Conservation (phyloP, 2,329 filamentous ascomycete species). For the Penicillium sp. region DNA sequence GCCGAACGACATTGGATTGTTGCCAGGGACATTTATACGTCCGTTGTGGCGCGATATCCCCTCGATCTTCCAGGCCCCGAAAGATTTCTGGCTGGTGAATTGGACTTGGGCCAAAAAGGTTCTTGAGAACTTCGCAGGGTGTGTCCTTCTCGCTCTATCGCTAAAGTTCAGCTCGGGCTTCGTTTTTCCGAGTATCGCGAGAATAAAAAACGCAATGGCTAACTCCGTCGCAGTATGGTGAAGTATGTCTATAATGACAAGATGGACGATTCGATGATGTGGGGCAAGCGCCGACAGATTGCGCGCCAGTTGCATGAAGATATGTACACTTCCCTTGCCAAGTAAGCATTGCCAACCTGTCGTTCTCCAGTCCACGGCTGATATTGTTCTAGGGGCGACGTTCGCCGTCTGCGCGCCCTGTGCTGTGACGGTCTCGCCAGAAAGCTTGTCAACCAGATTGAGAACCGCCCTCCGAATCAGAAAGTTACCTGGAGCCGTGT, state of each 20-base stretch:
- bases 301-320: conserved; percentile 41
- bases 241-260: background rate
- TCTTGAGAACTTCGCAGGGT: conserved; percentile 35
- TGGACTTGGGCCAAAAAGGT: conserved; percentile 37
- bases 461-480: conserved; percentile 29
- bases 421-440: conserved; percentile 38
- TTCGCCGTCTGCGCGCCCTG: conserved; percentile 31
- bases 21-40: conserved; percentile 42
- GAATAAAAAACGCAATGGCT: background rate
- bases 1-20: conserved; percentile 44
- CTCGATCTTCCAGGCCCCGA: conserved; percentile 37
- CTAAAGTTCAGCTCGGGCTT: background rate
- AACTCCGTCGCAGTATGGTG: background rate
- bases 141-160: conserved; percentile 8
- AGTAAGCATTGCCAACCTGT: conserved; percentile 27
- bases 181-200: background rate
- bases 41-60: conserved; percentile 39
- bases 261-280: background rate
- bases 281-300: conserved; percentile 30
- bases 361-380: background rate
- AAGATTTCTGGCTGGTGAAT: conserved; percentile 35
- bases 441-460: conserved; percentile 33
- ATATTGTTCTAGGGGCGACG: conserved; percentile 29
- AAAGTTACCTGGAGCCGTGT: conserved; percentile 36
- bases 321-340: conserved; percentile 47